Base-by-base conservation (phyloP, 768 basidiomycete species). In the Leccinum longicurvipes region DNA sequence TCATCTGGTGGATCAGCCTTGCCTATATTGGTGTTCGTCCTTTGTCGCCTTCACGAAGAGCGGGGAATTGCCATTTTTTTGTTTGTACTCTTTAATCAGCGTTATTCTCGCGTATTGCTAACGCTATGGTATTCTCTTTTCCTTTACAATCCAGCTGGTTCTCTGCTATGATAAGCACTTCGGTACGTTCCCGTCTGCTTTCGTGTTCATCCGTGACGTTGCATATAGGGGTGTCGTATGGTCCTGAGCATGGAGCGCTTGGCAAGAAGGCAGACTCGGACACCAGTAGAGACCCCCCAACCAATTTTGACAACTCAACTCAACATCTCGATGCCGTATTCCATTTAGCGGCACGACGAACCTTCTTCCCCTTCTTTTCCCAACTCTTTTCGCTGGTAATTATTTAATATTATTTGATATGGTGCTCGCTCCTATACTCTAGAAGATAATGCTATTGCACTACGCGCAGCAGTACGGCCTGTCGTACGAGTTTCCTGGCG, bases 171-270 rank as follows among this genome's bases (percentile, higher is more conserved):
- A 23, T 28, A 19, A 67, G 62, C 29, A 14, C 51, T 42, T 27
- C 41, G 3, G 64, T 65, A 61, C 14, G 59, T 23, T 6, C 44
- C 6, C 23, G 5, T 54, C 46, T 39, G 5, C 9, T 29, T 45
- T 31, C 23, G 19, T 2, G 41, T 17, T 44, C 19, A 19, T n/a
- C 52, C 15, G 25, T 25, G 14, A 36, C 25, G 24, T 29, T n/a
- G 2, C 10, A 21, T 32, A 23, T 45, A 69, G 68, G 69, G 67
- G 6, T 69, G 69, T 52, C 57, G 42, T 34, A 47, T 67, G 50
- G 54, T 71, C 31, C 27, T 63, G 3, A 64, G 56, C 32, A 67
- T 63, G 62, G 64, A 64, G 29, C 42, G 56, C n/a, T 59, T 71
- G 5, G 51, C 59, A 25, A 56, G 53, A 29, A 46, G 14, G 36